Evolutionary conservation across 306 rosid genomes (phyloP).

Genomic region (Vigna radiata): DNA sequence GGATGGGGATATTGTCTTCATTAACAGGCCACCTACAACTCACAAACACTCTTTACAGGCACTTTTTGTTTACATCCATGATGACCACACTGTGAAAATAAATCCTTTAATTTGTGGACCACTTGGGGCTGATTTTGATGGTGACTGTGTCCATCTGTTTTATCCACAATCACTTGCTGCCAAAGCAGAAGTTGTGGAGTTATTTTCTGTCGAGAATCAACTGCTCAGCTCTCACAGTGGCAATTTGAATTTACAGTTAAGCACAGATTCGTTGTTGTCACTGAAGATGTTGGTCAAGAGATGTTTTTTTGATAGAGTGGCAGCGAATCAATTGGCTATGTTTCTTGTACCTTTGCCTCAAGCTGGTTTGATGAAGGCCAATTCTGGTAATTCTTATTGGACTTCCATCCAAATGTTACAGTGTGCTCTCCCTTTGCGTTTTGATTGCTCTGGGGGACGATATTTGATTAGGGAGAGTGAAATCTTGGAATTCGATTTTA

Average conservation of each 20-base stretch:
- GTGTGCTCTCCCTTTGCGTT: conserved; percentile 68
- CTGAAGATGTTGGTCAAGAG: conserved; percentile 67
- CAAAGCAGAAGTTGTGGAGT: conserved; percentile 92
- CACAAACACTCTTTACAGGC: conserved; percentile 97
- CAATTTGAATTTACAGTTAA: conserved; percentile 76
- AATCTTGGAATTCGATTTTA: conserved; percentile 61
- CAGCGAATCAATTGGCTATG: conserved; percentile 82
- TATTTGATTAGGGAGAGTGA: conserved; percentile 68
- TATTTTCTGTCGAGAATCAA: conserved; percentile 88
- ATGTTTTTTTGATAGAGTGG: conserved; percentile 54
- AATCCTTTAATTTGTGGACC: conserved; percentile 97
- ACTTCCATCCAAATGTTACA: conserved; percentile 82
- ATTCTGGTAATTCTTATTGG: conserved; percentile 66
- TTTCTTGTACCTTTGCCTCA: conserved; percentile 71
- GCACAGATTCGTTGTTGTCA: conserved; percentile 75
- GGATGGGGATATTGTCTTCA: conserved; percentile 95
- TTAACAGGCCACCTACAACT: conserved; percentile 93
- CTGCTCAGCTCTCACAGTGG: conserved; percentile 95
- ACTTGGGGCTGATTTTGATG: conserved; percentile 94
- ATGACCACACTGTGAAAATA: conserved; percentile 87
- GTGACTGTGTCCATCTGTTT: conserved; percentile 88
- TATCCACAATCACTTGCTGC: conserved; percentile 95
- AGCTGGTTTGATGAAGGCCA: conserved; percentile 65
- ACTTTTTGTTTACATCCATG: conserved; percentile 81
- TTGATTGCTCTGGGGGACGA: conserved; percentile 74